Evolutionary conservation across 2,329 filamentous ascomycete species (phyloP), one percentile per base, ranked within the genome.

Genomic region (Colletotrichum tropicale): DNA sequence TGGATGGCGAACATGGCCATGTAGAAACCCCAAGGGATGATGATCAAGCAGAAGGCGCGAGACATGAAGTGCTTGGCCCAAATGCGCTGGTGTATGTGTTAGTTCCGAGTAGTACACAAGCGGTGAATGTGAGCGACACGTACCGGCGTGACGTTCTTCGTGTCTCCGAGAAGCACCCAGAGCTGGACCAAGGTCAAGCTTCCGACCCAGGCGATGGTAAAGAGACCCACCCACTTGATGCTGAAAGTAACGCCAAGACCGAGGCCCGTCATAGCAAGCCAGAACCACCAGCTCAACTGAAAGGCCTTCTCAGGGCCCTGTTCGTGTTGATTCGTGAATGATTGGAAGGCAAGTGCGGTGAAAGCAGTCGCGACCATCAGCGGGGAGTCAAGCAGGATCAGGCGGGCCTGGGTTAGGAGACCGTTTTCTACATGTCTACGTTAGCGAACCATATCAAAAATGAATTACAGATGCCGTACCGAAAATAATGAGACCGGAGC

Each of bases 161-260:
- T 91, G 84, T 99, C 97, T 78, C 96, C 97, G 55, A 98, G 93
- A 71, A 99, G 88, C 79, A 98, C 93, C 97, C 97, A 99, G 74
- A 99, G 91, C 88, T 99, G 97, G 61, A 99, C 84, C 60, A 96
- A 85, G 48, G 97, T 99, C 86, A 99, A 91, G 85, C 90, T 92
- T 77, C 97, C 97, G 79, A 99, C 95, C 97, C 97, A 99, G 65
- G 96, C 97, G 84, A 98, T 98, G 78, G 97, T 99, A 89, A 99
- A 98, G 68, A 99, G 90, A 66, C 97, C 97, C 82, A 99, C 97
- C 97, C 97, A 99, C 88, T 99, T 99, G 82, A 98, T 96, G 87
- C 96, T 98, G 77, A 93, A 92, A 9, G 97, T 98, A 66, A 96
- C 93, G 77, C 97, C 97, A 66, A 99, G 89, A 48, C 94, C 94